phyloP scores from a whole-genome alignment of 2,329 filamentous ascomycete species.

The Polytolypa hystricis region DNA sequence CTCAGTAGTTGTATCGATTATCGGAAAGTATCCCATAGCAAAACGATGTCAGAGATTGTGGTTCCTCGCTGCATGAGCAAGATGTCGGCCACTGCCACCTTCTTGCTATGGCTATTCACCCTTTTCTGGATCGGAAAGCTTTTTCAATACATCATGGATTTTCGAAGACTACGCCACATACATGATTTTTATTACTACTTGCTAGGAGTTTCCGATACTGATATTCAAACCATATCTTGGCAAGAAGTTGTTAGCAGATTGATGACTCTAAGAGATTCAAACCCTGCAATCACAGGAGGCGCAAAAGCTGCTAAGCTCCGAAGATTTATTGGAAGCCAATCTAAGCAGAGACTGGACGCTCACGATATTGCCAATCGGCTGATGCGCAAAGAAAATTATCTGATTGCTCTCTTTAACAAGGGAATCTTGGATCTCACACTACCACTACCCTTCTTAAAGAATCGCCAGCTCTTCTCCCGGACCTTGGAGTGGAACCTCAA shows the following conservation, averaged over 20 bases:
- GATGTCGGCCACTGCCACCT: constrained; percentile 66
- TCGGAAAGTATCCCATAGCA: constrained; percentile 55
- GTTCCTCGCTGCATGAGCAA: constrained; percentile 62
- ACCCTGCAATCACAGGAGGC: constrained; percentile 62
- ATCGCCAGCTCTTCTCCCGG: constrained; percentile 73
- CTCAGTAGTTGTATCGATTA: constrained; percentile 81
- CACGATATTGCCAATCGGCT: constrained; percentile 94
- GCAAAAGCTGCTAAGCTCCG: constrained; percentile 48
- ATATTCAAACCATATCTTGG: constrained; percentile 93
- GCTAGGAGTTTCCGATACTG: constrained; percentile 68
- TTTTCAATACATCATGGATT: constrained; percentile 61
- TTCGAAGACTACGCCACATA: constrained; percentile 62
- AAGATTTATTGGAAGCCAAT: constrained; percentile 64
- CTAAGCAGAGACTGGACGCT: constrained; percentile 87
- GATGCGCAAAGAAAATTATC: constrained; percentile 94
- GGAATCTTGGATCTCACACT: constrained; percentile 81
- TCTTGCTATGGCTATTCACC: constrained; percentile 72
- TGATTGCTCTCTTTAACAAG: constrained; percentile 96
- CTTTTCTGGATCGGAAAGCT: constrained; percentile 77
- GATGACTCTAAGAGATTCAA: constrained; percentile 73
- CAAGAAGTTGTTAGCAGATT: constrained; percentile 78
- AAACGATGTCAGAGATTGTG: constrained; percentile 48
- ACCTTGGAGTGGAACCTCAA: constrained; percentile 88
- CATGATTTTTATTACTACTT: constrained; percentile 78
- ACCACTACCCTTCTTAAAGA: constrained; percentile 70